Conservation (phyloP, 164 flowering plant species). For the Piper betle region DNA sequence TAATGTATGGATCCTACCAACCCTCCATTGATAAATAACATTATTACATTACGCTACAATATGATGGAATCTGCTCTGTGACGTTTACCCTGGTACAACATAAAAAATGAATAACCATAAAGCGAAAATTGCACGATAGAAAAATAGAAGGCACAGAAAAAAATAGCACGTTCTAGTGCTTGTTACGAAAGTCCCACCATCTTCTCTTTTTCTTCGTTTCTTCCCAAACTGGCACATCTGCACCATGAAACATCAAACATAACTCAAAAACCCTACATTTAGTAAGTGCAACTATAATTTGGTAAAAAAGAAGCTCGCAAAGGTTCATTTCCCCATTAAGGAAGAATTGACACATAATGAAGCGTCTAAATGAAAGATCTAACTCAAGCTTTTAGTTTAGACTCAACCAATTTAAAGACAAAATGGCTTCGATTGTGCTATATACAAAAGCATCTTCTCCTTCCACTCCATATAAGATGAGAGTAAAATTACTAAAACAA, state of each 20-base stretch:
- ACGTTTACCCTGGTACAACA: slow-evolving; percentile 11
- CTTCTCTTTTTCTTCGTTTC: slow-evolving; percentile 44
- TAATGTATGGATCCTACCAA: background rate
- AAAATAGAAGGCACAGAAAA: slow-evolving; percentile 1
- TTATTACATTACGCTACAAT: slow-evolving; percentile 9
- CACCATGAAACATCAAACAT: slow-evolving; percentile 2
- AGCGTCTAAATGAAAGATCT: background rate
- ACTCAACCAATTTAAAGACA: too few species aligned
- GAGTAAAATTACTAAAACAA: background rate
- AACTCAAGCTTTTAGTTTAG: background rate
- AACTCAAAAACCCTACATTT: background rate
- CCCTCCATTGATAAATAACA: background rate
- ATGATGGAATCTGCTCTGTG: slow-evolving; percentile 9
- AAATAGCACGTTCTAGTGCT: slow-evolving; percentile 17
- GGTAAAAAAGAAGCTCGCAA: background rate
- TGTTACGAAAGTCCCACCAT: slow-evolving; percentile 34
- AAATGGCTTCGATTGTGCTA: too few species aligned
- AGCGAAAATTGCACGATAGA: background rate
- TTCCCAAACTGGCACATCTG: slow-evolving; percentile 36
- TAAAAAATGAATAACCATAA: slow-evolving; percentile 2
- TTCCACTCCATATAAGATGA: too few species aligned
- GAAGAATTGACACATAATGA: background rate
- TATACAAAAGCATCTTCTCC: too few species aligned
- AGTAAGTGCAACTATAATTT: too few species aligned
- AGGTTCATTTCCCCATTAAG: background rate